Evolutionary conservation across 73 alveolate genomes (phyloP).

Genomic region (Uronychia binucleata): DNA sequence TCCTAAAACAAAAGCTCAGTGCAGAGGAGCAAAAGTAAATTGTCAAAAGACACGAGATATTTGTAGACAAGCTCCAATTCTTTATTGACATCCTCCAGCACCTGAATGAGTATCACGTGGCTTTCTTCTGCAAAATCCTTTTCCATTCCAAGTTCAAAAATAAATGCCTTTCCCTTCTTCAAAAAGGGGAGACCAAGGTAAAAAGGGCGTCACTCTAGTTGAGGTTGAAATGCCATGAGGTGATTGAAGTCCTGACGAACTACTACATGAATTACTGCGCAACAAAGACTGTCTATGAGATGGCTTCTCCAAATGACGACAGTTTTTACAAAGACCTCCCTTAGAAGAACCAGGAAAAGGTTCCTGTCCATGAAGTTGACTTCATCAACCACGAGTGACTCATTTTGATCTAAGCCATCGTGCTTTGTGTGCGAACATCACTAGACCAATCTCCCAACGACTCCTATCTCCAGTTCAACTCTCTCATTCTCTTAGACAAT

Average conservation of each 20-base stretch:
- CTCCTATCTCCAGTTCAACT: constrained; percentile 55
- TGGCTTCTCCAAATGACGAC: neutral
- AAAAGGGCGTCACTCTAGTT: neutral
- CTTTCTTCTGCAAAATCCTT: constrained; percentile 25
- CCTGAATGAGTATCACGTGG: constrained; percentile 42
- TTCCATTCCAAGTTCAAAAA: constrained; percentile 32
- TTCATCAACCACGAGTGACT: constrained; percentile 55
- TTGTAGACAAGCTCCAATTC: constrained; percentile 39
- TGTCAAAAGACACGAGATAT: constrained; percentile 39
- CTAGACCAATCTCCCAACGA: constrained; percentile 28
- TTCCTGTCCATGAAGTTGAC: constrained; percentile 24
- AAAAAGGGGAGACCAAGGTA: constrained; percentile 36
- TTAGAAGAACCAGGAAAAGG: constrained; percentile 5
- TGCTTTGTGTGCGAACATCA: constrained; percentile 23
- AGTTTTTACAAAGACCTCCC: neutral
- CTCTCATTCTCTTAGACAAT: constrained; percentile 53
- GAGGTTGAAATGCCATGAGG: constrained; percentile 66
- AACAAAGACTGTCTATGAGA: constrained; percentile 30
- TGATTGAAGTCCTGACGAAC: constrained; percentile 34
- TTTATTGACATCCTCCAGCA: constrained; percentile 35
- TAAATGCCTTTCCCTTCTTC: constrained; percentile 15
- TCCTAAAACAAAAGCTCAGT: neutral
- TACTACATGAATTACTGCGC: constrained; percentile 43
- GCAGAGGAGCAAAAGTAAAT: constrained; percentile 25
- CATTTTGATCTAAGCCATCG: constrained; percentile 17